phyloP scores from a whole-genome alignment of 208 protist genomes.

The Perkinsela sp. region DNA sequence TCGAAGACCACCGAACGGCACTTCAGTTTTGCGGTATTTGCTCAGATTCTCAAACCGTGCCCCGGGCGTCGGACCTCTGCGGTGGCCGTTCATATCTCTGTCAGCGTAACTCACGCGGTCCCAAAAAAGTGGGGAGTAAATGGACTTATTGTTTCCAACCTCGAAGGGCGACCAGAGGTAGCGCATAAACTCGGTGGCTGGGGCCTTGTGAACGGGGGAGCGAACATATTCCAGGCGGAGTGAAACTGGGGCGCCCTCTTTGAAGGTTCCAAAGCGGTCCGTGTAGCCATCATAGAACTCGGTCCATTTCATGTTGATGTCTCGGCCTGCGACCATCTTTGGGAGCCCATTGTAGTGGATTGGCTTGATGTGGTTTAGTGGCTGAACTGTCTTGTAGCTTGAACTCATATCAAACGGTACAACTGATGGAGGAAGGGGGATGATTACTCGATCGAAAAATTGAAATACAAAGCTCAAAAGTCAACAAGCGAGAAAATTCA shows the following conservation, averaged over 20 bases:
- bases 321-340: conserved; percentile 51
- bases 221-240: conserved; percentile 61
- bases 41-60: conserved; percentile 31
- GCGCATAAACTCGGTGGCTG: conserved; percentile 41
- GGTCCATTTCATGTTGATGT: conserved; percentile 53
- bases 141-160: conserved; percentile 41
- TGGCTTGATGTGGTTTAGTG: background rate
- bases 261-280: conserved; percentile 66
- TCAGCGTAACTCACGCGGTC: conserved; percentile 53
- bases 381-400: background rate
- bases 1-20: conserved; percentile 30
- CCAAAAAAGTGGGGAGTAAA: conserved; percentile 62
- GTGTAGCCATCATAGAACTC: conserved; percentile 74
- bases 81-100: conserved; percentile 58
- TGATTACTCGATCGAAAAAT: no score
- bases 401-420: no score
- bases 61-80: conserved; percentile 50
- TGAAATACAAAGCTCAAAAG: no score
- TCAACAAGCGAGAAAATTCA: no score
- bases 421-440: no score
- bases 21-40: conserved; percentile 47
- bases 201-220: conserved; percentile 43
- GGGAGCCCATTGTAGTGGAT: conserved; percentile 42
- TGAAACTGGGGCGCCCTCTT: conserved; percentile 48
- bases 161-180: conserved; percentile 68